A percentile compares a stretch with the other conserved stretches of the same genome.
These are phyloP conservation scores for Rhizophora mangle DNA, from an alignment of 345 rosid genomes.

Conservation along the genomic window DNA sequence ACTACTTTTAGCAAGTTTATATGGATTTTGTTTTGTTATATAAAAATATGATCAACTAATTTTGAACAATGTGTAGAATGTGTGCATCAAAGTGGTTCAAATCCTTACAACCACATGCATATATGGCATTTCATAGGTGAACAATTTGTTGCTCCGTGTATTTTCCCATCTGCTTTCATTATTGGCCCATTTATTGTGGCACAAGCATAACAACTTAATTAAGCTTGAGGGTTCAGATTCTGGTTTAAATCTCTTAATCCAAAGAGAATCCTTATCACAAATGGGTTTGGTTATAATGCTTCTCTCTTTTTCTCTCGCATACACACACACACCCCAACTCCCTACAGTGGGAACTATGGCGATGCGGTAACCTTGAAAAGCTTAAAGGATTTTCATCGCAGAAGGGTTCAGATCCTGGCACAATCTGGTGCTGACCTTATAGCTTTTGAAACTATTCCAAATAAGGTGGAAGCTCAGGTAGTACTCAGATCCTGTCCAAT, in stretches of 20 bases:
- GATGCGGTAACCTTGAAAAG: constrained; percentile 48
- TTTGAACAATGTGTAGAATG: neutral
- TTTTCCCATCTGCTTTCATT: neutral
- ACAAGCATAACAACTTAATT: neutral
- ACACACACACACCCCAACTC: constrained; percentile 6
- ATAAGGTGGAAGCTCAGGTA: constrained; percentile 87
- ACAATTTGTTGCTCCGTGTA: neutral
- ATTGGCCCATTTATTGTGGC: neutral
- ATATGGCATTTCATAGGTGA: neutral
- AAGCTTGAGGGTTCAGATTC: constrained; percentile 1
- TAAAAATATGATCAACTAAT: neutral
- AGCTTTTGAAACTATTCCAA: constrained; percentile 85
- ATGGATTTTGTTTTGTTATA: neutral
- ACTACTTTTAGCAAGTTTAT: neutral
- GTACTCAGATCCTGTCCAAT: constrained; percentile 9
- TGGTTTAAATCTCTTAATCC: neutral
- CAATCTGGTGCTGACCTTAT: constrained; percentile 67
- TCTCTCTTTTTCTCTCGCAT: neutral
- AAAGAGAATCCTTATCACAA: neutral
- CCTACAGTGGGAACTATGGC: constrained; percentile 59
- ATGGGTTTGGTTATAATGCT: neutral
- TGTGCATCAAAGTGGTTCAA: neutral
- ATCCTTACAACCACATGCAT: neutral
- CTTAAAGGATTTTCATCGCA: constrained; percentile 70
- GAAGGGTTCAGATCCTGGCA: constrained; percentile 63